Evolutionary conservation across 805 yeast species (phyloP).

Genomic region (Candida michaelii): DNA sequence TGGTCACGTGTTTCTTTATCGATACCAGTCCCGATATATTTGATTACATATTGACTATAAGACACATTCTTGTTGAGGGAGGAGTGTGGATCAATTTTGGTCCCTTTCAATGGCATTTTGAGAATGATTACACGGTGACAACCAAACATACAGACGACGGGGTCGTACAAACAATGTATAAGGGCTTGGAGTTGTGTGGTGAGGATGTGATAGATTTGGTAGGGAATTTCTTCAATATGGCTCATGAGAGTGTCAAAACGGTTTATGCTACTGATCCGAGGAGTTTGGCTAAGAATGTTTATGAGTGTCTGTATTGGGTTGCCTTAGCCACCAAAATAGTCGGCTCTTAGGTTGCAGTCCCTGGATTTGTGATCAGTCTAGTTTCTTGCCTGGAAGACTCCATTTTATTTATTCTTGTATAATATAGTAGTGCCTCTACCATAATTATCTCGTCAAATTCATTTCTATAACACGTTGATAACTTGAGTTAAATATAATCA

Average conservation of each 20-base stretch:
- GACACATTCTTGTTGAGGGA: slow-evolving; percentile 40
- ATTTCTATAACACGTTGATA: too few species aligned
- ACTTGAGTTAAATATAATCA: too few species aligned
- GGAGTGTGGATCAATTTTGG: slow-evolving; percentile 70
- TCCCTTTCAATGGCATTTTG: slow-evolving; percentile 72
- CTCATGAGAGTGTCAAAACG: slow-evolving; percentile 19
- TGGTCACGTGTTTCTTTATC: slow-evolving; percentile 60
- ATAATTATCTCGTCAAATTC: too few species aligned
- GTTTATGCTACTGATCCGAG: slow-evolving; percentile 53
- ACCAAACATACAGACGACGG: slow-evolving; percentile 17
- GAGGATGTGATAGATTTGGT: slow-evolving; percentile 54
- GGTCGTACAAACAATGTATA: slow-evolving; percentile 21
- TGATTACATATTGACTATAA: slow-evolving; percentile 53
- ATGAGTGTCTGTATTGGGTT: slow-evolving; percentile 70
- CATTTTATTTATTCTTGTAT: too few species aligned
- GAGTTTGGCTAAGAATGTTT: slow-evolving; percentile 54
- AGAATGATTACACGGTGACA: slow-evolving; percentile 41
- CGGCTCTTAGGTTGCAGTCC: too few species aligned
- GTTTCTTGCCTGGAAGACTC: too few species aligned
- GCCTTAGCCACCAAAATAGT: neutral
- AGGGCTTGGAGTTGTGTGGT: slow-evolving; percentile 59
- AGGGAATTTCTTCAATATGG: slow-evolving; percentile 51
- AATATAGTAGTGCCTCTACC: too few species aligned
- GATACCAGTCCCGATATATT: slow-evolving; percentile 62
- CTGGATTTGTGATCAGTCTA: too few species aligned